Evolutionary conservation across 257 asterid species (phyloP), one percentile per base, ranked within the genome.

Genomic region (Ilex aquifolium): DNA sequence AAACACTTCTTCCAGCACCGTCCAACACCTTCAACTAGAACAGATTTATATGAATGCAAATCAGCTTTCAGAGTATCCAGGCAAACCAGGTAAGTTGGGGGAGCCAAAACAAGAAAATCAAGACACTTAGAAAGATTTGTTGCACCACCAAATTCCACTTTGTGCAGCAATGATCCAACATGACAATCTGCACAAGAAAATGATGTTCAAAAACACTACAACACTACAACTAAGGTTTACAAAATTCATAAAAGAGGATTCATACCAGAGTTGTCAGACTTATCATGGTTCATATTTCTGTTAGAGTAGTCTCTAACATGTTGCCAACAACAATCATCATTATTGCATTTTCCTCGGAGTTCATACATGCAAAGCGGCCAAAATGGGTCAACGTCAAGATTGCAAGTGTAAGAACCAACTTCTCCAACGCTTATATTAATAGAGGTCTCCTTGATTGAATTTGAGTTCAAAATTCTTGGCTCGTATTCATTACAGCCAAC

Each of bases 351-450:
- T 17, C 86, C 86, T 17, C 86, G 72, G 36, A 80, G 83, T 63
- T 80, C 86, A 69, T 65, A 80, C 78, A 80, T 71, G 56, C 86
- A 80, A 64, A 80, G 83, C 42, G 86, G 83, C 80, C 80, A 58
- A 46, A 69, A 62, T 60, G 86, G 83, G 64, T 80, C 80, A n/a
- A 80, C 71, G 62, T 69, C 65, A 66, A 60, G 51, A 66, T 72
- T 67, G 74, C 75, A 66, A 30, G 76, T 65, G 65, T 74, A 77
- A 74, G 66, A 72, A 66, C 83, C 86, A 59, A 56, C 71, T 52
- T 76, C 54, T 50, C 69, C 61, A 58, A 44, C 65, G 74, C 11
- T 21, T 32, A 69, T 66, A 63, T 65, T 63, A 66, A 29, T 13
- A 55, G 59, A 40, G 56, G 66, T 39, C 50, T 44, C 62, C 54